These are phyloP conservation scores for Leishmania tropica DNA, from an alignment of 208 protist genomes.

Conservation along the genomic window DNA sequence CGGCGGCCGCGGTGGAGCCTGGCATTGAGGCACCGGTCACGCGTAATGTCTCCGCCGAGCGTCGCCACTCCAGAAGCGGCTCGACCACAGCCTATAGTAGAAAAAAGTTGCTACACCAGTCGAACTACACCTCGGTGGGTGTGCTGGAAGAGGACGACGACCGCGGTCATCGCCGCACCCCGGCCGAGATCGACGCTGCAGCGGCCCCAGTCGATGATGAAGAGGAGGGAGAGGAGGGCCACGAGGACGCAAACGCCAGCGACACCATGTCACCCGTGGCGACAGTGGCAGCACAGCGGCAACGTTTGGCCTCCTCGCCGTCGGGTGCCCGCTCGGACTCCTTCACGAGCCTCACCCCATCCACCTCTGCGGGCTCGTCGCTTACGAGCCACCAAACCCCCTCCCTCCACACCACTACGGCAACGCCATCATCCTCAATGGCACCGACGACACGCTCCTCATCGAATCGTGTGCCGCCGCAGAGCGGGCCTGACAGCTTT, in stretches of 20 bases:
- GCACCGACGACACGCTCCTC: not conserved
- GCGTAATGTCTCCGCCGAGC: not conserved
- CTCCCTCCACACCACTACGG: not conserved
- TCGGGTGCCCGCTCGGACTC: constrained; percentile 13
- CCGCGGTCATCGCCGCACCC: not conserved
- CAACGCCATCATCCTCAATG: not conserved
- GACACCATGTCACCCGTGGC: not conserved
- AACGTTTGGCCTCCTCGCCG: not conserved
- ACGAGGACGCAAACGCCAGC: not conserved
- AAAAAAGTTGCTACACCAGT: not conserved
- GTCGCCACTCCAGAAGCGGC: not conserved
- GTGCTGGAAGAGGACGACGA: not conserved
- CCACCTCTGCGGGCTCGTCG: not conserved
- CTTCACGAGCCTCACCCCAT: not conserved
- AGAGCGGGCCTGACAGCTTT: too few relatives aligned
- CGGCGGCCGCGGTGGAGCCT: not conserved
- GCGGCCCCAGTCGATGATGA: constrained; percentile 9
- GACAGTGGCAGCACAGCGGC: not conserved
- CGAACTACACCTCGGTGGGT: constrained; percentile 7
- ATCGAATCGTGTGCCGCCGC: not conserved
- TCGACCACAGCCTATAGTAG: not conserved
- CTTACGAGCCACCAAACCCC: not conserved
- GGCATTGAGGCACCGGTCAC: not conserved
- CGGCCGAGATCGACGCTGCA: constrained; percentile 8
- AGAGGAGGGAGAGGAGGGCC: not conserved